phyloP scores from a whole-genome alignment of 768 basidiomycete genomes.

The Gymnopilus junonius region DNA sequence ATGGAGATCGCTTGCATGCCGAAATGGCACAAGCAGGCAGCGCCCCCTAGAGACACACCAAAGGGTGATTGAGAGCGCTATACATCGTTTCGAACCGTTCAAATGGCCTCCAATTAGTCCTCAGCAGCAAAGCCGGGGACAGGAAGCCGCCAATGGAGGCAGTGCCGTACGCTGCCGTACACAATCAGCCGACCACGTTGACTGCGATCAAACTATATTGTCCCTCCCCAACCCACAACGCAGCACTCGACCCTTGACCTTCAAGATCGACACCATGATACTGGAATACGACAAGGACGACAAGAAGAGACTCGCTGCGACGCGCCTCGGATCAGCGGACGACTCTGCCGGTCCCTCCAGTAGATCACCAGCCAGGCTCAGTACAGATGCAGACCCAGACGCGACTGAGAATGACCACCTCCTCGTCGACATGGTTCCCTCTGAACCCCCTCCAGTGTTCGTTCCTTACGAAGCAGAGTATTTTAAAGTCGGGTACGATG shows the following conservation, averaged over 20 bases:
- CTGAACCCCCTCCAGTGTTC: slow-evolving; percentile 58
- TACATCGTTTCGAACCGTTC: neutral
- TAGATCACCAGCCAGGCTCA: neutral
- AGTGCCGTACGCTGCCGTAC: neutral
- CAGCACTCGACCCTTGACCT: neutral
- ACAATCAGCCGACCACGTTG: neutral
- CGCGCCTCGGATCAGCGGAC: neutral
- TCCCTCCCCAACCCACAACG: neutral
- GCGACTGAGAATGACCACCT: slow-evolving; percentile 10
- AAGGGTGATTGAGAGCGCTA: neutral
- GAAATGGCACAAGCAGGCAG: too few relatives aligned
- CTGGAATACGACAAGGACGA: slow-evolving; percentile 10
- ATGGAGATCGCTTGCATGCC: neutral
- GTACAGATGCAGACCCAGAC: neutral
- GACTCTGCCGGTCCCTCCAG: neutral
- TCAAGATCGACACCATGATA: neutral
- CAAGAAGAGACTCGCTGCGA: slow-evolving; percentile 5
- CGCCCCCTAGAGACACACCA: neutral
- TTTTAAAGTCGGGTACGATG: slow-evolving; percentile 49
- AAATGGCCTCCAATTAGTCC: neutral
- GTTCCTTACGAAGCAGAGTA: slow-evolving; percentile 66
- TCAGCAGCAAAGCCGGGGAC: slow-evolving; percentile 29
- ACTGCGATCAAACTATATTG: neutral
- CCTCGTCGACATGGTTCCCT: slow-evolving; percentile 11
- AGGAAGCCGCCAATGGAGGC: slow-evolving; percentile 53